Evolutionary conservation across 257 asterid genomes (phyloP).

Genomic region (Penstemon davidsonii): DNA sequence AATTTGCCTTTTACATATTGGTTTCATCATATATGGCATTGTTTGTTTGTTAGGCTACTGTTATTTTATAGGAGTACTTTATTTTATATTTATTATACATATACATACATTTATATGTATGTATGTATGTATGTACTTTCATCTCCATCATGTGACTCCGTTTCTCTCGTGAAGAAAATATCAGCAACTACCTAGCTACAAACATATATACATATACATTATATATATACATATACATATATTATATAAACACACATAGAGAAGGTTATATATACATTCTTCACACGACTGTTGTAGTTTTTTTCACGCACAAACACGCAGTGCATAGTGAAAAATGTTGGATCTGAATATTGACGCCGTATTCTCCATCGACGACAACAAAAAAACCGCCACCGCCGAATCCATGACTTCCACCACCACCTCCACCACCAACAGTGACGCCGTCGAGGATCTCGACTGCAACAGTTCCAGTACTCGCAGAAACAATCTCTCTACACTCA

Average conservation of each 20-base stretch:
- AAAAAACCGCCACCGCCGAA: conserved; percentile 27
- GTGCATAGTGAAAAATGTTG: conserved; percentile 36
- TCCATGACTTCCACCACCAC: conserved; percentile 40
- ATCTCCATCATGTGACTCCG: background rate
- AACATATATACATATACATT: background rate
- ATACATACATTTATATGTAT: background rate
- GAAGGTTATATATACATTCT: no score
- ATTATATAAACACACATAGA: background rate
- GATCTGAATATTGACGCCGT: conserved; percentile 53
- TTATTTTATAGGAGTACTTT: no score
- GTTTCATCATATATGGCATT: background rate
- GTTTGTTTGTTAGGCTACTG: background rate
- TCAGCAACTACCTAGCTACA: conserved; percentile 4
- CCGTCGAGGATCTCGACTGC: conserved; percentile 27
- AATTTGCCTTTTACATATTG: no score
- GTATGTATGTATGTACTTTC: background rate
- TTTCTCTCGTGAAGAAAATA: background rate
- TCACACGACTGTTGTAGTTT: background rate
- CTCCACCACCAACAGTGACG: conserved; percentile 31
- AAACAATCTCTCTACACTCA: conserved; percentile 37
- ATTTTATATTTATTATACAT: background rate
- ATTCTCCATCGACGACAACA: conserved; percentile 35
- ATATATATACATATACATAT: background rate
- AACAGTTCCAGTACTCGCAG: conserved; percentile 29
- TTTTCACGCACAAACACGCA: conserved; percentile 8